phyloP scores from a whole-genome alignment of 306 rosid species.

The Vicia faba region DNA sequence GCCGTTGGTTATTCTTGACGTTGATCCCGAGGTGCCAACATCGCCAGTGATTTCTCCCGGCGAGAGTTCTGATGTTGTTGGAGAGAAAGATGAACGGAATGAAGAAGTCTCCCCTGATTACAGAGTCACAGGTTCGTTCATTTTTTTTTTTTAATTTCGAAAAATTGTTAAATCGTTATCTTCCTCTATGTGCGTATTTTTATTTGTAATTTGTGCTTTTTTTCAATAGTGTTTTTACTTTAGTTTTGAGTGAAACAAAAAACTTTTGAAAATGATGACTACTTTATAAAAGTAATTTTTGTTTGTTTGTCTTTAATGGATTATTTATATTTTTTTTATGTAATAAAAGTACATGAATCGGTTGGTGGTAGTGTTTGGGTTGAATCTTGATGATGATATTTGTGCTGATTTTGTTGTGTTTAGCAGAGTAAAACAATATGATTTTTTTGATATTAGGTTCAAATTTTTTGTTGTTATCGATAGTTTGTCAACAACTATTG shows the following conservation, averaged over 20 bases:
- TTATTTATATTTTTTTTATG: not conserved
- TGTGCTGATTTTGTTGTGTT: not conserved
- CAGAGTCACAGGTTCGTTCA: conserved; percentile 65
- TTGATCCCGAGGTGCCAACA: conserved; percentile 23
- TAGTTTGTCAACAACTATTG: not conserved
- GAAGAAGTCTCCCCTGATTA: conserved; percentile 55
- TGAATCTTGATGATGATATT: conserved; percentile 1
- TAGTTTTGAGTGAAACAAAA: not conserved
- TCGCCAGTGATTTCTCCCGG: not conserved
- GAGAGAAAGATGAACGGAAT: conserved; percentile 24
- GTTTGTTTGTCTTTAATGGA: conserved; percentile 17
- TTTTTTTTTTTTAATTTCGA: not conserved
- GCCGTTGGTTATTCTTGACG: conserved; percentile 6
- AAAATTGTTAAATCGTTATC: not conserved
- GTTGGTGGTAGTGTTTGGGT: conserved; percentile 9
- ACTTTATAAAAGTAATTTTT: conserved; percentile 9
- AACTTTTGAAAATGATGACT: conserved; percentile 8
- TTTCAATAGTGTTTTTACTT: conserved; percentile 11
- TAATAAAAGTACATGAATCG: not conserved
- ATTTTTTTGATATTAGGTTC: not conserved
- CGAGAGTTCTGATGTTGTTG: conserved; percentile 34
- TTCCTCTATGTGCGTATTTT: not conserved
- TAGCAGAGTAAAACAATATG: no score
- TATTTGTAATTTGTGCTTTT: not conserved
- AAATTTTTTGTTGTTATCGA: not conserved